phyloP scores from a whole-genome alignment of 2,329 filamentous ascomycete species.

The Bipolaris victoriae region DNA sequence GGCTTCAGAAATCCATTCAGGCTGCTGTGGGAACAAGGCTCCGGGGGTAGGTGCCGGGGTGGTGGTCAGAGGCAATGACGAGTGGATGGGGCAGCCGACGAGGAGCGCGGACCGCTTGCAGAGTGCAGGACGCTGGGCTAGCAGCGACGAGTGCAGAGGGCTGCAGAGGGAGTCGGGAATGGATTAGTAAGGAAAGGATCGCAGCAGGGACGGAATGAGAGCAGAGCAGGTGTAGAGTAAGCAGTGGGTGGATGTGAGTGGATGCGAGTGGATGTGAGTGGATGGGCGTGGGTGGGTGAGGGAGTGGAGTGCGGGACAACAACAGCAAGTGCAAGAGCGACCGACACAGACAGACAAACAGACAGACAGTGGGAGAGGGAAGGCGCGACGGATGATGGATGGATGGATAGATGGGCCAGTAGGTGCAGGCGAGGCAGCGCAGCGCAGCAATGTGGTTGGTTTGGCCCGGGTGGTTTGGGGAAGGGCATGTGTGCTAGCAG shows the following conservation, averaged over 20 bases:
- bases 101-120: conserved; percentile 13
- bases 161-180: conserved; percentile 26
- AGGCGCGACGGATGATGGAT: neutral
- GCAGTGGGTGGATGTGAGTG: neutral
- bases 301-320: neutral
- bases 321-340: too few species aligned
- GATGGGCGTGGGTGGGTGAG: too few species aligned
- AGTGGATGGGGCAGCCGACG: conserved; percentile 16
- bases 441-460: conserved; percentile 33
- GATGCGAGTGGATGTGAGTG: neutral
- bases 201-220: neutral
- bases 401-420: neutral
- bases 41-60: conserved; percentile 22
- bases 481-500: conserved; percentile 17
- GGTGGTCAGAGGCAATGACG: conserved; percentile 18
- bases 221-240: neutral
- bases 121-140: conserved; percentile 16
- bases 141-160: conserved; percentile 22
- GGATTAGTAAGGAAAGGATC: conserved; percentile 22
- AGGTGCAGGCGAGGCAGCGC: conserved; percentile 9
- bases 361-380: neutral
- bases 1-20: conserved; percentile 36
- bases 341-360: too few species aligned
- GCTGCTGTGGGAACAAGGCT: conserved; percentile 16
- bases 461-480: conserved; percentile 14